Percentiles rank a stretch among this genome's conserved stretches.
These are phyloP conservation scores for Nannochloropsis salina DNA, from an alignment of 108 stramenopile species.

Conservation along the genomic window DNA sequence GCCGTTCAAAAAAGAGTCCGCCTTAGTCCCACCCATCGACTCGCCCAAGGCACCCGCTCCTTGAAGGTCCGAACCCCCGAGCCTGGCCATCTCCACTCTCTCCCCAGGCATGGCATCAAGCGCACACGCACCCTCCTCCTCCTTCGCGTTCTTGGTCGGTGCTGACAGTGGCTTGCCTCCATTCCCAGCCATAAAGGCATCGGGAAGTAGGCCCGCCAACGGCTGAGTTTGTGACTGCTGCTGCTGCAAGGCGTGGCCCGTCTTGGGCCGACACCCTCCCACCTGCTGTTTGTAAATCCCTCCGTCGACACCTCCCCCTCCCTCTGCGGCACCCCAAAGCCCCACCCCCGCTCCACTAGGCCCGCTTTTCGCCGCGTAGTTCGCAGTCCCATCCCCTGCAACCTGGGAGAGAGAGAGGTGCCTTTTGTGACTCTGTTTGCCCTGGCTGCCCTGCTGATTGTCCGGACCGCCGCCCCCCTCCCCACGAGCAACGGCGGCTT, in stretches of 20 bases:
- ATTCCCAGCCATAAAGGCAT: no score
- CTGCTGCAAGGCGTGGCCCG: background rate
- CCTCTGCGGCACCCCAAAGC: background rate
- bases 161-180: no score
- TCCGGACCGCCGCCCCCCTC: no score
- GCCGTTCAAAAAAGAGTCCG: background rate
- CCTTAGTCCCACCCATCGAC: background rate
- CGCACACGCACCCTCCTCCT: no score
- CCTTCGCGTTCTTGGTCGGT: no score
- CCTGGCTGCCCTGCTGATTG: background rate
- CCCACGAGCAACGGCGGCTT: background rate
- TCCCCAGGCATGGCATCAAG: no score
- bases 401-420: conserved; percentile 11
- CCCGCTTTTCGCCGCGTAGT: background rate
- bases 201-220: no score
- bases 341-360: background rate
- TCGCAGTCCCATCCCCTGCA: background rate
- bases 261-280: conserved; percentile 5
- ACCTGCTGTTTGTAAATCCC: conserved; percentile 3
- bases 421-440: background rate
- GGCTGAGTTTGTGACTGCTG: background rate
- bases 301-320: background rate
- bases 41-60: no score
- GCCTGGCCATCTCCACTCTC: no score
- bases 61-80: no score